These are phyloP conservation scores for Russula sp. DNA, from an alignment of 768 basidiomycete species.

Conservation along the genomic window DNA sequence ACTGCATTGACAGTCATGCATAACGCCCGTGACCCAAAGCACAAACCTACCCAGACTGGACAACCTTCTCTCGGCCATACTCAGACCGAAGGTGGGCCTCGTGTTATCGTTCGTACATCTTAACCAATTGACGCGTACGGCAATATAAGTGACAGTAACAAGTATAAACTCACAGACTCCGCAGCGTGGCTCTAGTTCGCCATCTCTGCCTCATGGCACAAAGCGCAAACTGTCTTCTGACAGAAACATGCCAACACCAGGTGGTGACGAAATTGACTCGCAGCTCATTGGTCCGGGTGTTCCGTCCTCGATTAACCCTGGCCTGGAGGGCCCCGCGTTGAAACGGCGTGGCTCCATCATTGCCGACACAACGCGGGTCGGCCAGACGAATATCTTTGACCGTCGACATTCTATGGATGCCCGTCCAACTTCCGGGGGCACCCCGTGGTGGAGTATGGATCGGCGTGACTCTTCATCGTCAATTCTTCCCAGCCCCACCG, in stretches of 20 bases:
- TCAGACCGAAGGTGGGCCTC: conserved; percentile 22
- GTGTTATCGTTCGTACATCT: conserved; percentile 20
- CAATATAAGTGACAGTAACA: conserved; percentile 35
- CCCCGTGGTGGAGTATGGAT: conserved; percentile 57
- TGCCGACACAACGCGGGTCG: conserved; percentile 70
- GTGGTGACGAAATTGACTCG: conserved; percentile 59
- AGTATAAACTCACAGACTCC: conserved; percentile 31
- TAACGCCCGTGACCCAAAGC: conserved; percentile 18
- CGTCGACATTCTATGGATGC: conserved; percentile 74
- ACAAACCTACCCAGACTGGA: conserved; percentile 17
- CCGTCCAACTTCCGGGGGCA: conserved; percentile 33
- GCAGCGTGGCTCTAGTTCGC: conserved; percentile 23
- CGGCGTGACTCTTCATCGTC: conserved; percentile 72
- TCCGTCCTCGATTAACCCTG: conserved; percentile 51
- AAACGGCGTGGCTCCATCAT: conserved; percentile 82
- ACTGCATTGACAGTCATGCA: conserved; percentile 15
- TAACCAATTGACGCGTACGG: conserved; percentile 16
- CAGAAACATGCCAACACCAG: conserved; percentile 44
- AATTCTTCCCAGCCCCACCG: conserved; percentile 58
- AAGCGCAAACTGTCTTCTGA: conserved; percentile 83
- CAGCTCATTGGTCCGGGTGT: conserved; percentile 65
- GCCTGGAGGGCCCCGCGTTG: conserved; percentile 60
- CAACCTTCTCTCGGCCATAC: conserved; percentile 17
- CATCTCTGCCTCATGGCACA: conserved; percentile 46
- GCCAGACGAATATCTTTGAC: conserved; percentile 70